These are phyloP conservation scores for Aspergillus neotritici DNA, from an alignment of 2,329 filamentous ascomycete genomes.

Conservation along the genomic window DNA sequence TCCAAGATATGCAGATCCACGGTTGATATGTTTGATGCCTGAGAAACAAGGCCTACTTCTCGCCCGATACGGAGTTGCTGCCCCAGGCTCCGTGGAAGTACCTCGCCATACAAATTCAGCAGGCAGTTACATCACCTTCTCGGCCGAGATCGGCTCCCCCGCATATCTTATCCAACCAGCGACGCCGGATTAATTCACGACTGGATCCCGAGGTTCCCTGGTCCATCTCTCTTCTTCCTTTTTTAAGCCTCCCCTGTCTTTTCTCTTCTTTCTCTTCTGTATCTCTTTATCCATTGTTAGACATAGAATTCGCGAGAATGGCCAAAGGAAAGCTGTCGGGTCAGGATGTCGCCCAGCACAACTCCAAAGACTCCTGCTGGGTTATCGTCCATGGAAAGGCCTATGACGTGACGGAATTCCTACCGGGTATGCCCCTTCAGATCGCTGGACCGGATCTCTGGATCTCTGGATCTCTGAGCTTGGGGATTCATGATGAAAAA, in stretches of 20 bases:
- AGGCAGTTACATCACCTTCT: too few relatives aligned
- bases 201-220: not conserved
- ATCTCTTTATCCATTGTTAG: not conserved
- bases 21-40: too few relatives aligned
- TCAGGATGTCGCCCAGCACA: slow-evolving; percentile 65
- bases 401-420: slow-evolving; percentile 84
- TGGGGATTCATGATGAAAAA: not conserved
- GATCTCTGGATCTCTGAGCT: not conserved
- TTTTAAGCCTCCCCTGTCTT: slow-evolving; percentile 3
- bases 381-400: slow-evolving; percentile 82
- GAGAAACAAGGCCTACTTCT: too few relatives aligned
- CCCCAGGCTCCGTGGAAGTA: too few relatives aligned
- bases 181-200: too few relatives aligned
- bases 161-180: too few relatives aligned
- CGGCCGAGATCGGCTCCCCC: too few relatives aligned
- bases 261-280: slow-evolving; percentile 3
- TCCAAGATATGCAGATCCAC: too few relatives aligned
- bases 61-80: too few relatives aligned
- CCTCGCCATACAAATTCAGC: too few relatives aligned
- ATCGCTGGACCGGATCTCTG: not conserved
- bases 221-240: slow-evolving; percentile 1
- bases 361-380: slow-evolving; percentile 79
- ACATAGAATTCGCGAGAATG: slow-evolving; percentile 14
- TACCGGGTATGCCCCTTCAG: slow-evolving; percentile 53
- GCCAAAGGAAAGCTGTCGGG: slow-evolving; percentile 43